Percentiles rank a stretch among this genome's conserved stretches.
Evolutionary conservation across 2,329 filamentous ascomycete genomes (phyloP).

Genomic region (Aspergillus eucalypticola): DNA sequence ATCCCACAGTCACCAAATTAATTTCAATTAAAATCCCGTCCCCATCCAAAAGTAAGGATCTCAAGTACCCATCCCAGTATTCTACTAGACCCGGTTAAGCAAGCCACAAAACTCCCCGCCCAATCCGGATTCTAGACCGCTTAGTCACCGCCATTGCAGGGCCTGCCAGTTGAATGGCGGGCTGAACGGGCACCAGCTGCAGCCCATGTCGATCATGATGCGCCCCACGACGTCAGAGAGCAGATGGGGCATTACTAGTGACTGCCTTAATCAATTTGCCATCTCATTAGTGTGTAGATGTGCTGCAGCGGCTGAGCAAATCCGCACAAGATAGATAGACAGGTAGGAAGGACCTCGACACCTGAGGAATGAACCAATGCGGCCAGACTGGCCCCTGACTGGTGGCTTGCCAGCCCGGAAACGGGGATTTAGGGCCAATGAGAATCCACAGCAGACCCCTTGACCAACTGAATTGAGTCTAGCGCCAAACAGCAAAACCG

Average conservation of each 20-base stretch:
- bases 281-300: not conserved
- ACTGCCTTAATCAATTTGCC: not conserved
- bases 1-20: no score
- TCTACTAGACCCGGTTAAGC: not conserved
- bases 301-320: not conserved
- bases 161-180: not conserved
- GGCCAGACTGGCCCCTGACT: not conserved
- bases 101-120: not conserved
- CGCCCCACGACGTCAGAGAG: not conserved
- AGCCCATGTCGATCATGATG: slow-evolving; percentile 7
- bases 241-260: not conserved
- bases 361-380: not conserved
- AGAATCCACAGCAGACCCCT: not conserved
- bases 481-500: slow-evolving; percentile 1
- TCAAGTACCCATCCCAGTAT: no score
- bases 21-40: no score
- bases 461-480: not conserved
- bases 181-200: not conserved
- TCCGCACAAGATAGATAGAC: no score
- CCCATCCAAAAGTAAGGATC: no score
- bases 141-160: slow-evolving; percentile 11
- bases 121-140: slow-evolving; percentile 12
- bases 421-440: not conserved
- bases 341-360: not conserved
- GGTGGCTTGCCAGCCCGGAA: slow-evolving; percentile 1